Base-by-base conservation (phyloP, 2,329 filamentous ascomycete species). In the Scopulariopsis brevicaulis region DNA sequence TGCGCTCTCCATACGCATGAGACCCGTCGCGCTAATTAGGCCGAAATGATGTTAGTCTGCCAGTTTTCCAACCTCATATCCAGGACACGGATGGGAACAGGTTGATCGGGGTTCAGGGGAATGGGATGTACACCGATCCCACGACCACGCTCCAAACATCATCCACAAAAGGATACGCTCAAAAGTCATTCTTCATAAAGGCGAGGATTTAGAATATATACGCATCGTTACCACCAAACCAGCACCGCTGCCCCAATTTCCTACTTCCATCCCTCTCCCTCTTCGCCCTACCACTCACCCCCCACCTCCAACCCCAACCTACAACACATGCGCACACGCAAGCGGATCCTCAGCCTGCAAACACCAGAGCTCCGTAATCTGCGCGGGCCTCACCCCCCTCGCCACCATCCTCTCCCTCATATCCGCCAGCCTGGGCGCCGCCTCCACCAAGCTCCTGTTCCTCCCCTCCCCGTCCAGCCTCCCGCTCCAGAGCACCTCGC, bases 401-500 rank as follows among this genome's bases (percentile, higher is more conserved):
- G 78, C 79, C 28, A 93, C 79, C 74, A 95, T 74, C 43, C 89
- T 75, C 77, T 94, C 89, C 55, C 90, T 79, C 77, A 89, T 83
- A 74, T 91, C 87, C 53, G 82, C 82, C 66, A 95, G 71, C 55
- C 90, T 74, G 14, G 86, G 86, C 51, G 79, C 79, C 11, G 87
- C 88, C 43, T 84, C 81, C 59, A 88, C 73, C 73, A 89, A 86
- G 61, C 82, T 87, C 56, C 89, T 76, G 70, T 90, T 90, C 67
- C 80, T 71, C 1, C 88, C 87, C 18, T 75, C 68, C 2, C 74
- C 78, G 66, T 92, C 87, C 60, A 80, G 79, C 58, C 79, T 73
- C 56, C 89, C 89, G 48, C 83, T 88, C 90, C 90, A 96, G 53
- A 93, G 77, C 1, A 92, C 83, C 73, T 95, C 90, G 28, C 81